A percentile compares a stretch with the other conserved stretches of the same genome.
These are phyloP conservation scores for Nicotiana knightiana DNA, from an alignment of 257 asterid genomes.

Conservation along the genomic window DNA sequence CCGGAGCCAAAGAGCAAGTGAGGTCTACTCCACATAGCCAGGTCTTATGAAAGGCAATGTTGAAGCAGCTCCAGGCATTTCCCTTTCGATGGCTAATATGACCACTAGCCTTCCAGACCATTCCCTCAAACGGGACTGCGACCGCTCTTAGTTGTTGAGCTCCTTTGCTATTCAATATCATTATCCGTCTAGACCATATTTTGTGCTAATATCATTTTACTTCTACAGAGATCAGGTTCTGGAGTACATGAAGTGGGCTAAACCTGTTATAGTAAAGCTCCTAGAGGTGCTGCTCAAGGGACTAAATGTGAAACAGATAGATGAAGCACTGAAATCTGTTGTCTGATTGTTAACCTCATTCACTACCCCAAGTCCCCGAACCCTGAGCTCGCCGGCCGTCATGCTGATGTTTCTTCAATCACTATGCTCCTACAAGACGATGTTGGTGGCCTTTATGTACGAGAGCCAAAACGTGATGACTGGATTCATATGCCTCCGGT, in stretches of 20 bases:
- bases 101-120: too few relatives aligned
- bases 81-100: too few relatives aligned
- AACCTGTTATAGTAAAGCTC: slow-evolving; percentile 35
- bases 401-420: slow-evolving; percentile 45
- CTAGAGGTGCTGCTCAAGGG: slow-evolving; percentile 32
- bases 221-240: slow-evolving; percentile 33
- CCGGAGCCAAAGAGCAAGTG: too few relatives aligned
- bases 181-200: neutral
- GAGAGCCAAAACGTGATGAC: slow-evolving; percentile 14
- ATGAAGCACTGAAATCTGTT: slow-evolving; percentile 26
- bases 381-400: slow-evolving; percentile 43
- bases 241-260: slow-evolving; percentile 37
- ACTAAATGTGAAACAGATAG: slow-evolving; percentile 30
- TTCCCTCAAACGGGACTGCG: too few relatives aligned
- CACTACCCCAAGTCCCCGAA: slow-evolving; percentile 41
- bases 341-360: slow-evolving; percentile 24
- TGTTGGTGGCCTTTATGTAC: slow-evolving; percentile 49
- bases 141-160: too few relatives aligned
- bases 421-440: slow-evolving; percentile 55
- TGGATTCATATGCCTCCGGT: slow-evolving; percentile 50
- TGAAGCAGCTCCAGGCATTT: too few relatives aligned
- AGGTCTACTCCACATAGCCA: too few relatives aligned
- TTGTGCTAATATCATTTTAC: neutral
- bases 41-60: too few relatives aligned
- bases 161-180: neutral